Base-by-base conservation (phyloP, 129 eudicot species). In the Flaveria brownii region DNA sequence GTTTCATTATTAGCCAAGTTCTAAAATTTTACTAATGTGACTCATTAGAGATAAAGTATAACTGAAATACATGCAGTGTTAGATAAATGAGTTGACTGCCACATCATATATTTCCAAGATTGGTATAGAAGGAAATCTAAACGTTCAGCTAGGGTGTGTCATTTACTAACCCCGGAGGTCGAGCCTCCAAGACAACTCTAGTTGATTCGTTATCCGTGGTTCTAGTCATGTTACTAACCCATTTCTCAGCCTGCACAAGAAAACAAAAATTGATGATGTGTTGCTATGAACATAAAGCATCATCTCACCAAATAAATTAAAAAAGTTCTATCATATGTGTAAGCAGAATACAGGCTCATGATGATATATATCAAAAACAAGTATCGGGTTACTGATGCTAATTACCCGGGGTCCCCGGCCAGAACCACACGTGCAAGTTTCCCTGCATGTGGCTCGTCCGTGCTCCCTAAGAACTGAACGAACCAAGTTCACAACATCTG, bases 161-260 rank as follows among this genome's bases (percentile, higher is more conserved):
- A 16, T 28, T 62, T 26, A 85, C 88, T 83, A 43, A 90, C 92
- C 96, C 84, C 14, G 83, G 64, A 51, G 96, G 92, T 71, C 90
- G 88, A 23, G 90, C 88, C 82, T 87, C 91, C 61, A 90, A 59
- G 59, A 84, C 86, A 54, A 81, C 85, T 77, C 82, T 76, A 64
- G 79, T 77, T 33, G 88, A 79, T 82, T 80, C 81, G 9, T 78
- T 66, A 71, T 75, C 85, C 1, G 66, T 60, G 73, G 90, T 76
- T 77, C 78, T 87, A 75, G 85, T 90, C 96, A 87, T 90, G 79
- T 79, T 81, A 77, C 79, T 85, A 65, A 90, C 96, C 96, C 96
- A 90, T 51, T 81, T 84, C 72, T 90, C 92, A 64, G 92, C 96
- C 92, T 90, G 88, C 76, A 75, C 23, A 79, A 70, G 52, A 25